A percentile compares a stretch with the other conserved stretches of the same genome.
Evolutionary conservation across 495 filamentous ascomycete genomes (phyloP).

Genomic region (Podospora tetraspora): DNA sequence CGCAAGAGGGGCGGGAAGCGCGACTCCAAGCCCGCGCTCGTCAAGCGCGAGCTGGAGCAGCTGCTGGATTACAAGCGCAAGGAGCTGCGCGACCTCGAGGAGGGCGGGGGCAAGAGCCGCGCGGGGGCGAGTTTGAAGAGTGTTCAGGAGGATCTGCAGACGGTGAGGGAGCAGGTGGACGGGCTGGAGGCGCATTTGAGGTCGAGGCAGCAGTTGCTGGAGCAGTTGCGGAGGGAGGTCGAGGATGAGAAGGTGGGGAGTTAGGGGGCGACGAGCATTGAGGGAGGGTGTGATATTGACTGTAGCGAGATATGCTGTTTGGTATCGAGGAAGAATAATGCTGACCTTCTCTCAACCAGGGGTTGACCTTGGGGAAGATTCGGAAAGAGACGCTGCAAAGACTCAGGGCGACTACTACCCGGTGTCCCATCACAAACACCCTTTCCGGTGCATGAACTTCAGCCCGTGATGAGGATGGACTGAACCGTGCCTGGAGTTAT

Average conservation of each 20-base stretch:
- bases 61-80: conserved; percentile 74
- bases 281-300: background rate
- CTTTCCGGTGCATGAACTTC: background rate
- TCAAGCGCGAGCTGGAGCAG: conserved; percentile 90
- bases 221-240: conserved; percentile 53
- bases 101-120: conserved; percentile 64
- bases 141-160: conserved; percentile 63
- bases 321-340: background rate
- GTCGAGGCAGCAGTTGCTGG: conserved; percentile 52
- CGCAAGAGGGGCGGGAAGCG: conserved; percentile 43
- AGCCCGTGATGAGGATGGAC: too few relatives aligned
- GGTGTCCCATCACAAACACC: background rate
- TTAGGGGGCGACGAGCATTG: conserved; percentile 10
- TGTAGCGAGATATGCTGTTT: background rate
- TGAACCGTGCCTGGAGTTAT: too few relatives aligned
- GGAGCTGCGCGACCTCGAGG: conserved; percentile 64
- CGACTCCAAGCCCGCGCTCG: conserved; percentile 70
- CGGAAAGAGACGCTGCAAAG: background rate
- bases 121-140: conserved; percentile 55
- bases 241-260: conserved; percentile 57
- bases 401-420: background rate
- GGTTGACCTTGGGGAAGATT: too few relatives aligned
- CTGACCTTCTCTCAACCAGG: background rate
- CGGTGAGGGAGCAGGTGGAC: conserved; percentile 71
- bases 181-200: conserved; percentile 61